Evolutionary conservation across 2,329 filamentous ascomycete species (phyloP).

Genomic region (Arthrobotrys conoides): DNA sequence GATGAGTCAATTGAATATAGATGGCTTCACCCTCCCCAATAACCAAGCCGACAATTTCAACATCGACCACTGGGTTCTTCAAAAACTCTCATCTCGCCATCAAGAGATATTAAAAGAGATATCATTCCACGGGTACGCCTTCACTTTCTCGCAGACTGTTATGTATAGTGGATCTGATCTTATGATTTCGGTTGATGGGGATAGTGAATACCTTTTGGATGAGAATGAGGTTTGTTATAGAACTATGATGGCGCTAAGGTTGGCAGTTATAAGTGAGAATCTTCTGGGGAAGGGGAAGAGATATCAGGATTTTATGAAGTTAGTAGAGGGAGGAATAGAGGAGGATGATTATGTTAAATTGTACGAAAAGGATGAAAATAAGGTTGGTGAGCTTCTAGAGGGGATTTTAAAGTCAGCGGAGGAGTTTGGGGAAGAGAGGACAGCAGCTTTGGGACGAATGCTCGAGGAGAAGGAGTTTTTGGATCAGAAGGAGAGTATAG

Average conservation of each 20-base stretch:
- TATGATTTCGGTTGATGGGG: conserved; percentile 31
- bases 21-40: conserved; percentile 47
- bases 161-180: conserved; percentile 47
- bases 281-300: background rate
- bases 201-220: conserved; percentile 39
- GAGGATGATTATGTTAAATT: conserved; percentile 47
- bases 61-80: conserved; percentile 43
- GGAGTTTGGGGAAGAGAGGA: conserved; percentile 22
- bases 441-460: background rate
- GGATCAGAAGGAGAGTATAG: conserved; percentile 16
- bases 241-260: conserved; percentile 39
- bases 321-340: conserved; percentile 50
- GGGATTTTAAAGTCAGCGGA: conserved; percentile 9
- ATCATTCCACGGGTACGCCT: conserved; percentile 53
- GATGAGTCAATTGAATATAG: background rate
- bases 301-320: conserved; percentile 42
- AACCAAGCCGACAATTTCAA: conserved; percentile 50
- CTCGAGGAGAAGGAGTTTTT: background rate
- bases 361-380: conserved; percentile 29
- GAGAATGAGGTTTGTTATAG: conserved; percentile 38
- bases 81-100: conserved; percentile 25
- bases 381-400: conserved; percentile 12
- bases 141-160: conserved; percentile 16
- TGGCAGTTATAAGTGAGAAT: conserved; percentile 33
- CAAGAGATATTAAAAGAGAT: conserved; percentile 37